A percentile compares a stretch with the other conserved stretches of the same genome.
These are phyloP conservation scores for Cladophialophora carrionii DNA, from an alignment of 2,329 filamentous ascomycete species.

Conservation along the genomic window DNA sequence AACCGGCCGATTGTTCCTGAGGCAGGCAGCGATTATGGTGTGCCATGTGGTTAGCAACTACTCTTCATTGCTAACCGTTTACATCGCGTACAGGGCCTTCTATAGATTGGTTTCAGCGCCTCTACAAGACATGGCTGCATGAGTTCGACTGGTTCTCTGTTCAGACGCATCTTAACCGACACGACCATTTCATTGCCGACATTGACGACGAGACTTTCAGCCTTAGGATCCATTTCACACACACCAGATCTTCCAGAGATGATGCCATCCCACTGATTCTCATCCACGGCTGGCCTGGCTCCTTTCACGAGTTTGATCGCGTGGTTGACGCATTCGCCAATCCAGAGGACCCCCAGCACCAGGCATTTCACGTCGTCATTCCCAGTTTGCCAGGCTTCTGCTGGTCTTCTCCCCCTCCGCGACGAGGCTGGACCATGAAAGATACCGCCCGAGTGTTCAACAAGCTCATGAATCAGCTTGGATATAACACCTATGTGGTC, in stretches of 20 bases:
- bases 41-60: too few relatives aligned
- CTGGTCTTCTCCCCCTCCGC: constrained; percentile 37
- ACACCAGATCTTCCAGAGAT: constrained; percentile 26
- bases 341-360: constrained; percentile 29
- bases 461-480: constrained; percentile 68
- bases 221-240: constrained; percentile 35
- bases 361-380: constrained; percentile 41
- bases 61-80: neutral
- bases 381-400: constrained; percentile 41
- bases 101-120: constrained; percentile 24
- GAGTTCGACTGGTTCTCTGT: constrained; percentile 28
- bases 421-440: constrained; percentile 27
- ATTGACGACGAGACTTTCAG: constrained; percentile 28
- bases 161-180: constrained; percentile 24
- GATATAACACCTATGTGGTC: constrained; percentile 61
- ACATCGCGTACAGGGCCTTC: constrained; percentile 12
- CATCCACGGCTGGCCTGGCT: constrained; percentile 46
- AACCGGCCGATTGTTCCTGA: constrained; percentile 28
- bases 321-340: constrained; percentile 41
- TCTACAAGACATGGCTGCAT: constrained; percentile 27
- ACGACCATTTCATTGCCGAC: constrained; percentile 17
- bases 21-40: constrained; percentile 28
- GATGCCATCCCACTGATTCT: constrained; percentile 42
- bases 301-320: constrained; percentile 43
- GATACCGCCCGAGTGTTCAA: constrained; percentile 53